A percentile compares a stretch with the other conserved stretches of the same genome.
Evolutionary conservation across 192 early-diverging fungal genomes (phyloP).

Genomic region (Fimicolochytrium jonesii): DNA sequence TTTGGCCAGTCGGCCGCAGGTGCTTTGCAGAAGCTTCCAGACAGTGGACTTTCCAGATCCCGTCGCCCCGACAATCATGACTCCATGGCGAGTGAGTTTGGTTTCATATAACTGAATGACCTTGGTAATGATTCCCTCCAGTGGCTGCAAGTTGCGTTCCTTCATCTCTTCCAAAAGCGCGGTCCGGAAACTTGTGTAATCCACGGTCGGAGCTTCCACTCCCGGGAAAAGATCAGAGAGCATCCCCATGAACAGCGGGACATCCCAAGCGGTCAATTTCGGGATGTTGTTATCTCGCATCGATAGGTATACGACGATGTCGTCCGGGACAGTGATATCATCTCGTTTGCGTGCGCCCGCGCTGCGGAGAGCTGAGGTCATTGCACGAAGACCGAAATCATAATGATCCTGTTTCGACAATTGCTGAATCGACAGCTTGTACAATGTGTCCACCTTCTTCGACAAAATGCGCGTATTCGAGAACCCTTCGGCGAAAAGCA

Average conservation of each 20-base stretch:
- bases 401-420: slow-evolving; percentile 64
- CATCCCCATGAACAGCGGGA: slow-evolving; percentile 56
- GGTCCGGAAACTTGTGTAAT: slow-evolving; percentile 50
- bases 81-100: slow-evolving; percentile 50
- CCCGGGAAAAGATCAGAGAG: slow-evolving; percentile 58
- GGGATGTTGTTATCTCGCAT: slow-evolving; percentile 59
- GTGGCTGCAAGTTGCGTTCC: slow-evolving; percentile 32
- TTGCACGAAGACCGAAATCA: slow-evolving; percentile 52
- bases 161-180: slow-evolving; percentile 50
- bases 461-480: slow-evolving; percentile 48
- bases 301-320: slow-evolving; percentile 47
- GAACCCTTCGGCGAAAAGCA: slow-evolving; percentile 63
- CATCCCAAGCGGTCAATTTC: slow-evolving; percentile 57
- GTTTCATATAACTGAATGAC: slow-evolving; percentile 59
- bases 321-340: slow-evolving; percentile 46
- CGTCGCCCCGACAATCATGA: slow-evolving; percentile 58
- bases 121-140: slow-evolving; percentile 43
- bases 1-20: slow-evolving; percentile 41
- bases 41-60: slow-evolving; percentile 53
- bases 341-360: slow-evolving; percentile 46
- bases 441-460: slow-evolving; percentile 58
- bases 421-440: slow-evolving; percentile 56
- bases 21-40: slow-evolving; percentile 50
- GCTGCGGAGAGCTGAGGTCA: slow-evolving; percentile 46
- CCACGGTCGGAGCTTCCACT: slow-evolving; percentile 37